These are phyloP conservation scores for Aurinia saxatilis DNA, from an alignment of 345 rosid genomes.

Conservation along the genomic window DNA sequence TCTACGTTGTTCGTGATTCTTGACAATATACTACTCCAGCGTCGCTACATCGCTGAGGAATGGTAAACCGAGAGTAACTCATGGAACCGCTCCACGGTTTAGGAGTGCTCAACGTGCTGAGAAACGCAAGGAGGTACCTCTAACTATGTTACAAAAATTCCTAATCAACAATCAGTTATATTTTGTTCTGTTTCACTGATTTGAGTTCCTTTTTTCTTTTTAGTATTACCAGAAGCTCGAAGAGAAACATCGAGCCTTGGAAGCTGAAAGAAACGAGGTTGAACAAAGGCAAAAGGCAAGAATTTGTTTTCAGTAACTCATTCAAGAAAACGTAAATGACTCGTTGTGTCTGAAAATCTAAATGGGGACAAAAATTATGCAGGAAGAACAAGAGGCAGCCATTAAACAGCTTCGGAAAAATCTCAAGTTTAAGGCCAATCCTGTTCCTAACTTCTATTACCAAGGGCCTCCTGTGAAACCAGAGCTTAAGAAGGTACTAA, in stretches of 20 bases:
- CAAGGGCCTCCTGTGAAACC: slow-evolving; percentile 73
- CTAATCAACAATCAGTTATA: neutral
- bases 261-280: slow-evolving; percentile 61
- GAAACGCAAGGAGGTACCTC: slow-evolving; percentile 79
- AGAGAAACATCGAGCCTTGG: slow-evolving; percentile 81
- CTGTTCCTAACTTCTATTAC: slow-evolving; percentile 84
- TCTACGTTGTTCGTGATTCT: neutral
- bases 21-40: neutral
- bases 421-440: slow-evolving; percentile 75
- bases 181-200: neutral
- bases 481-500: slow-evolving; percentile 72
- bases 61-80: slow-evolving; percentile 51
- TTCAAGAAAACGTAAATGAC: neutral
- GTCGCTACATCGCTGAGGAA: slow-evolving; percentile 43
- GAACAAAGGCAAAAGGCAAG: slow-evolving; percentile 49
- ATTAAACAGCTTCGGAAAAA: slow-evolving; percentile 73
- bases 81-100: slow-evolving; percentile 83
- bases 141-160: too few species aligned
- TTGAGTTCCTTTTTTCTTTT: neutral
- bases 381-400: slow-evolving; percentile 97
- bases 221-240: slow-evolving; percentile 81
- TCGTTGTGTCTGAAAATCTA: neutral
- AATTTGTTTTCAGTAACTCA: neutral
- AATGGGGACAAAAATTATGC: neutral
- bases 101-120: slow-evolving; percentile 74